Evolutionary conservation across 306 rosid genomes (phyloP), one percentile per base, ranked within the genome.

Genomic region (Aeschynomene evenia): DNA sequence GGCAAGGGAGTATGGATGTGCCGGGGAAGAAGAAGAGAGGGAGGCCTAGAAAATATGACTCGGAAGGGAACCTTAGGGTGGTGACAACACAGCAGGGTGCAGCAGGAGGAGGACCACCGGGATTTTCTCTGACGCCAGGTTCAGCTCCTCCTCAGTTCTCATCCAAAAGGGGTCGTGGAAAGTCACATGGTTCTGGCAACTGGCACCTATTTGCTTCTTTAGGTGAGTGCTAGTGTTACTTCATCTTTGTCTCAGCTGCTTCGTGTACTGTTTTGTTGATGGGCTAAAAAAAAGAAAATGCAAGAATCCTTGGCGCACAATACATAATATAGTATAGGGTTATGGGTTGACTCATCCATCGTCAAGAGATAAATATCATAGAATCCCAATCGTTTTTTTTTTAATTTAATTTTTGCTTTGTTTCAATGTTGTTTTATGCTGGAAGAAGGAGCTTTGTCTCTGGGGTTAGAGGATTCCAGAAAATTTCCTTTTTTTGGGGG

Each of bases 41-140:
- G 52, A 85, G 92, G 63, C 96, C 96, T 0, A 89, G 98, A 70
- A 89, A 92, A 73, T 89, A 92, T 51, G 95, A 89, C 15, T 66
- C 92, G 9, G 89, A 86, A 22, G 91, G 95, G 74, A 92, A 89
- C 73, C 70, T 86, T 43, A 84, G 83, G 23, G 4, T 63, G 51
- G 31, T 28, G 31, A 28, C 31, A 28, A 40, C 71, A 22, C 77
- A 75, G 57, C 61, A 23, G 66, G 65, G 70, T 64, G 73, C 76
- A 34, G 11, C 37, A 40, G 15, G 79, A 19, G 16, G 58, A 15
- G 2, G 78, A 1, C 80, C 85, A 33, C 79, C 81, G 11, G 87
- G 87, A 2, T 87, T 89, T 73, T 76, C 86, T 83, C 46, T 89
- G 48, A 80, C 93, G 4, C 79, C 85, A 9, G 53, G 51, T 45